Percentiles rank a stretch among this genome's conserved stretches.
Conservation (phyloP, 805 yeast genomes). For the Teunomyces atbi region DNA sequence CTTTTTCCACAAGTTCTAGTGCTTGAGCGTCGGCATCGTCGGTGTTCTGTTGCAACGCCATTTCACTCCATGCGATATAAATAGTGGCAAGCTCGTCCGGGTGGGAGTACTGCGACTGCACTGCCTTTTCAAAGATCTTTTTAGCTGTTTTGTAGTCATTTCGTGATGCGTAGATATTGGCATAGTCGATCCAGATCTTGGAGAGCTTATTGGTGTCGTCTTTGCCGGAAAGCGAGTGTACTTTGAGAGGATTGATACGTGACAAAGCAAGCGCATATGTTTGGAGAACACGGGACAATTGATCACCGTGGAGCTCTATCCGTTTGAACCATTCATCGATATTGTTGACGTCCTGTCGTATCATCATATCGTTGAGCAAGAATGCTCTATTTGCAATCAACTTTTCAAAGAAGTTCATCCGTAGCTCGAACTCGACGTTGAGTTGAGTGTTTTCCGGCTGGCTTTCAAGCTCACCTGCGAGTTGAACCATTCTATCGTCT, state of each 20-base stretch:
- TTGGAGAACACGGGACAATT: constrained; percentile 37
- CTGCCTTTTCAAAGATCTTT: constrained; percentile 59
- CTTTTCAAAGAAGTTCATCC: constrained; percentile 49
- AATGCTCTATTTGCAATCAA: constrained; percentile 57
- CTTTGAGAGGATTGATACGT: constrained; percentile 58
- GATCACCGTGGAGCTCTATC: constrained; percentile 40
- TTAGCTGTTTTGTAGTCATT: constrained; percentile 60
- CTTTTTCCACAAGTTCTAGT: constrained; percentile 29
- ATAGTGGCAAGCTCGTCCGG: constrained; percentile 65
- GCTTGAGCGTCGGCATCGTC: constrained; percentile 45
- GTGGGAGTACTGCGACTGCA: constrained; percentile 64
- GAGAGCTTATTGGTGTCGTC: constrained; percentile 40
- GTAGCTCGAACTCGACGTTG: constrained; percentile 36
- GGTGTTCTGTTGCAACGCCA: constrained; percentile 45
- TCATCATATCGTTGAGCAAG: constrained; percentile 61
- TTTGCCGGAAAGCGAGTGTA: constrained; percentile 19
- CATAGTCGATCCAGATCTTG: constrained; percentile 69
- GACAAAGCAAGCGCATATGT: constrained; percentile 66
- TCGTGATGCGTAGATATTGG: constrained; percentile 57
- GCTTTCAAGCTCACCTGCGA: constrained; percentile 13
- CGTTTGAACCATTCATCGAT: constrained; percentile 71
- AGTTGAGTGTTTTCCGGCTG: constrained; percentile 10
- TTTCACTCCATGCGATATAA: constrained; percentile 75
- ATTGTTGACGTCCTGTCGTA: constrained; percentile 60
- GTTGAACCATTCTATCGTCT: constrained; percentile 35